These are phyloP conservation scores for Akanthomyces muscarius DNA, from an alignment of 2,329 filamentous ascomycete species.

Conservation along the genomic window DNA sequence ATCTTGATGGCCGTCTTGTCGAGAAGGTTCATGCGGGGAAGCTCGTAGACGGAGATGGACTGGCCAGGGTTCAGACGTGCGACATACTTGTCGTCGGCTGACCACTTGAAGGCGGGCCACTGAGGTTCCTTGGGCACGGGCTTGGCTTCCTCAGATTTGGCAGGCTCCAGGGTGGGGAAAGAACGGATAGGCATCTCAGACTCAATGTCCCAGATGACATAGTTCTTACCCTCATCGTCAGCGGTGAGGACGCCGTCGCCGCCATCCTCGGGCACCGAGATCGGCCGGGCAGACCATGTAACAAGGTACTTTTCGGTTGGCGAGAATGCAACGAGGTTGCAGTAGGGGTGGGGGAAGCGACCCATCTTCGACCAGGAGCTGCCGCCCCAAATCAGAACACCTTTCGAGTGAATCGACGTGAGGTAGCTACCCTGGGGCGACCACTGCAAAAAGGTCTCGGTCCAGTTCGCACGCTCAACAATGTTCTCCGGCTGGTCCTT, in stretches of 20 bases:
- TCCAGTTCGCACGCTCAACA: slow-evolving; percentile 94
- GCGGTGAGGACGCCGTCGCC: slow-evolving; percentile 78
- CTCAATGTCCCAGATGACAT: slow-evolving; percentile 96
- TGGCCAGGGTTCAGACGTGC: slow-evolving; percentile 84
- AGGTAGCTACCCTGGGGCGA: slow-evolving; percentile 92
- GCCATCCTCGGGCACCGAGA: slow-evolving; percentile 83
- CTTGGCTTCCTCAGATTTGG: slow-evolving; percentile 59
- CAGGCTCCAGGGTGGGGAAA: slow-evolving; percentile 83
- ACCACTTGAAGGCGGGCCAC: slow-evolving; percentile 99
- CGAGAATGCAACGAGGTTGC: slow-evolving; percentile 95
- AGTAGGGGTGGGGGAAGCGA: slow-evolving; percentile 90
- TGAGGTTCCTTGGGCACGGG: slow-evolving; percentile 71
- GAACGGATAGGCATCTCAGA: slow-evolving; percentile 87
- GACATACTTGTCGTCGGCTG: slow-evolving; percentile 93
- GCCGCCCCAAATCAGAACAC: slow-evolving; percentile 96
- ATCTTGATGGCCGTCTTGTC: slow-evolving; percentile 94
- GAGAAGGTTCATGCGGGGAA: slow-evolving; percentile 82
- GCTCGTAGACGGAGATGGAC: slow-evolving; percentile 87
- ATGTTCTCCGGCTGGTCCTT: slow-evolving; percentile 82
- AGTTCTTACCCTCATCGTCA: slow-evolving; percentile 98
- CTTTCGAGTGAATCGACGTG: slow-evolving; percentile 90
- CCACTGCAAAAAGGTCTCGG: slow-evolving; percentile 97
- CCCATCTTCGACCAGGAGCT: slow-evolving; percentile 83
- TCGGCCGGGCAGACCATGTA: slow-evolving; percentile 93
- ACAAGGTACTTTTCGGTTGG: slow-evolving; percentile 89